Evolutionary conservation across 495 filamentous ascomycete species (phyloP), one percentile per base, ranked within the genome.

Genomic region (Amphirosellinia nigrospora): DNA sequence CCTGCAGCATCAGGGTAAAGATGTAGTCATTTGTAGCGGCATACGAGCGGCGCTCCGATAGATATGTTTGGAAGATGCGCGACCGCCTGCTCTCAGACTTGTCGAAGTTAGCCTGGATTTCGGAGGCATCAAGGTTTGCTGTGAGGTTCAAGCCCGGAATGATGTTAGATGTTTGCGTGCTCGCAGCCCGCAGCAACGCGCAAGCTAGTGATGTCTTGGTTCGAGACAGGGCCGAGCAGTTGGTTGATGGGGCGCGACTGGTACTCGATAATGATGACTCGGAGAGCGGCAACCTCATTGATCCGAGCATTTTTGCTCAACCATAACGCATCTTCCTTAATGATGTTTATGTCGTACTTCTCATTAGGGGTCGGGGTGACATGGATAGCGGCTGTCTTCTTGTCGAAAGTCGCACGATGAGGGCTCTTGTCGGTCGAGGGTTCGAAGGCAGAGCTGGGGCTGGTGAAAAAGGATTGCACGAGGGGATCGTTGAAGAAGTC

Each of bases 381-480:
- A 77, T 97, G 91, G 63, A 98, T 96, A n/a, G 94, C 90, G 21
- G 95, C 91, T 1, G 94, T 98, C 79, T 90, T 94, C 48, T 90
- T 93, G 65, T 95, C 92, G 77, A 97, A 97, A 6, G 87, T 85
- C 74, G 89, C 69, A 66, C 70, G 67, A 59, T 78, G 71, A 21
- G 15, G 70, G 53, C 43, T 71, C 48, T 71, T 66, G 82, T 71
- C 55, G 84, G 87, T 70, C 78, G 89, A 79, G 3, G 84, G 72
- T 59, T 85, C 80, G 78, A 92, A 95, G 56, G 88, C 87, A 63
- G 81, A 86, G 77, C 88, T 80, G 60, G 90, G 89, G 53, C 86
- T 82, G 69, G 88, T 85, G 74, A 97, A 84, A 67, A 93, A 80
- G 73, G 86, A 81, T 71, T 91, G 76, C 75, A 89, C 89, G 65